phyloP scores from a whole-genome alignment of 306 rosid genomes.

The Vicia villosa region DNA sequence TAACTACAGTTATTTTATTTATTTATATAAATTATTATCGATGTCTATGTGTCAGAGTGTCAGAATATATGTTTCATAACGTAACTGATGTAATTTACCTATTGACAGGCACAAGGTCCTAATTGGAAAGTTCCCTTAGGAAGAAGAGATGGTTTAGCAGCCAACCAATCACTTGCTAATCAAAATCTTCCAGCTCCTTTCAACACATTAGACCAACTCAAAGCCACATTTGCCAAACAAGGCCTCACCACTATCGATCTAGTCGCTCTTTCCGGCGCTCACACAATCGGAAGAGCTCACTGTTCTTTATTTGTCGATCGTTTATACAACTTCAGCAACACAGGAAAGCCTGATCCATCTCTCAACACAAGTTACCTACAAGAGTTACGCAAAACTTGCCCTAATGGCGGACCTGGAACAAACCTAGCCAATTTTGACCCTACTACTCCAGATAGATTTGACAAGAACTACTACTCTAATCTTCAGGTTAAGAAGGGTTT shows the following conservation, averaged over 20 bases:
- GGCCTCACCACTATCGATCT: slow-evolving; percentile 55
- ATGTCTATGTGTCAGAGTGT: no score
- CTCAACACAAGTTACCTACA: slow-evolving; percentile 36
- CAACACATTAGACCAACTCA: slow-evolving; percentile 23
- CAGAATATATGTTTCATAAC: no score
- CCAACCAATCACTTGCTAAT: slow-evolving; percentile 39
- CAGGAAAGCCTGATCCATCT: slow-evolving; percentile 34
- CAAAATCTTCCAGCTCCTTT: slow-evolving; percentile 47
- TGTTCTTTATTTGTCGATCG: slow-evolving; percentile 13
- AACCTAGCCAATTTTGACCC: slow-evolving; percentile 31
- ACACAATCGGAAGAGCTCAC: slow-evolving; percentile 44
- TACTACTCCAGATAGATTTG: slow-evolving; percentile 35
- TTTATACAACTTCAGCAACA: slow-evolving; percentile 39
- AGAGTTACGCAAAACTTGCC: slow-evolving; percentile 26
- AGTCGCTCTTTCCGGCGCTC: slow-evolving; percentile 57
- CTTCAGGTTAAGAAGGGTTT: slow-evolving; percentile 38
- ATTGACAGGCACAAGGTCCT: slow-evolving; percentile 47
- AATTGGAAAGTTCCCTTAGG: slow-evolving; percentile 51
- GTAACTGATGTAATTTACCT: no score
- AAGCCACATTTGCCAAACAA: slow-evolving; percentile 19
- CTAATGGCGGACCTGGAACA: slow-evolving; percentile 13
- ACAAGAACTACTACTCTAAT: slow-evolving; percentile 42
- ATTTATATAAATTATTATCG: no score
- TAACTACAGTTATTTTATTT: no score
- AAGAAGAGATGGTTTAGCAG: slow-evolving; percentile 55